Conservation (phyloP, 2,329 filamentous ascomycete genomes). For the Proliferodiscus dingleyae region DNA sequence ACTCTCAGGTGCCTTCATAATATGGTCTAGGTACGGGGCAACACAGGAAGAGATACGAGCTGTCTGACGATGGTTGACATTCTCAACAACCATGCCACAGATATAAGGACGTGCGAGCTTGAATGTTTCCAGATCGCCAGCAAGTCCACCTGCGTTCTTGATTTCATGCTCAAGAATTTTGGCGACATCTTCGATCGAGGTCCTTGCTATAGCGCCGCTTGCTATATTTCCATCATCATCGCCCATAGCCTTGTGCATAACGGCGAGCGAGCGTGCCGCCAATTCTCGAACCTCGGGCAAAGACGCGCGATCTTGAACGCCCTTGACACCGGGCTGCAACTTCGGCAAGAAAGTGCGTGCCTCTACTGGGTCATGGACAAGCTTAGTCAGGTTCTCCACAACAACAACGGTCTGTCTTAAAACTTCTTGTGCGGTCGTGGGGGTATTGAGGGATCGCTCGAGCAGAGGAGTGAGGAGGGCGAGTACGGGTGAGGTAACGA, state of each 20-base stretch:
- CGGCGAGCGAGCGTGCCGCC: constrained; percentile 72
- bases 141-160: constrained; percentile 61
- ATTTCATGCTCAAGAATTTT: constrained; percentile 72
- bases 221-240: constrained; percentile 56
- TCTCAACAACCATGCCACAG: constrained; percentile 78
- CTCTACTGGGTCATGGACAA: constrained; percentile 93
- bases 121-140: constrained; percentile 60
- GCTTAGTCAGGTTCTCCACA: constrained; percentile 94
- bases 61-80: constrained; percentile 77
- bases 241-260: constrained; percentile 92
- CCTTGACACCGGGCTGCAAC: constrained; percentile 87
- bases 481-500: constrained; percentile 92
- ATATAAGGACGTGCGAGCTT: constrained; percentile 68
- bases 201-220: constrained; percentile 54
- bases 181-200: constrained; percentile 66
- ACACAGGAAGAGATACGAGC: constrained; percentile 66
- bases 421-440: constrained; percentile 87
- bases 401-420: constrained; percentile 94
- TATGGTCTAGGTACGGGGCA: constrained; percentile 67
- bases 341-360: constrained; percentile 93
- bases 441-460: constrained; percentile 89
- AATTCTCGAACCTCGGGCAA: constrained; percentile 92
- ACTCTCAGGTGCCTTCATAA: constrained; percentile 60
- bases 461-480: constrained; percentile 91
- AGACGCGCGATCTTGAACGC: constrained; percentile 80